A percentile compares a stretch with the other conserved stretches of the same genome.
These are phyloP conservation scores for Castanea crenata DNA, from an alignment of 306 rosid genomes.

Conservation along the genomic window DNA sequence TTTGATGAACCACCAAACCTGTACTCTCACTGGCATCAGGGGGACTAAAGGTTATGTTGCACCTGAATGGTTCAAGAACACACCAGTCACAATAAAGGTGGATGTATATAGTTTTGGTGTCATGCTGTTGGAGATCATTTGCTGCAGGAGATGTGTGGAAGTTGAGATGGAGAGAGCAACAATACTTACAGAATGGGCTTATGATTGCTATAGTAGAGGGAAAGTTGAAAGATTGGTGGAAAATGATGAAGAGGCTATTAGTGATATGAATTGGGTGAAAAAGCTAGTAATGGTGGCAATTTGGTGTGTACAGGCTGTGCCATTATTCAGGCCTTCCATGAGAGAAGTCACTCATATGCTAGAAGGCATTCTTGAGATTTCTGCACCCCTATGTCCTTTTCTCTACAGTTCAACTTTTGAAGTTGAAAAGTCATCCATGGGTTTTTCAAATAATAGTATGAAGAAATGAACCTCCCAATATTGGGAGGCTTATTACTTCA, in stretches of 20 bases:
- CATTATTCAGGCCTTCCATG: background rate
- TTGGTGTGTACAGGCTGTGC: background rate
- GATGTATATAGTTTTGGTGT: background rate
- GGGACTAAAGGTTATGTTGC: conserved; percentile 3
- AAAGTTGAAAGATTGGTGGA: background rate
- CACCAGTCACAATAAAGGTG: background rate
- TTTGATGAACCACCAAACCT: background rate
- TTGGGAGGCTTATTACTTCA: no score
- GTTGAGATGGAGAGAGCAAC: background rate
- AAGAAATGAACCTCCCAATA: no score
- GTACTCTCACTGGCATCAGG: background rate
- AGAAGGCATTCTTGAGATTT: background rate
- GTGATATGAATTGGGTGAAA: background rate
- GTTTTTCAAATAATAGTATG: background rate
- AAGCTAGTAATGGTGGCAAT: background rate
- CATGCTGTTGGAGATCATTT: background rate
- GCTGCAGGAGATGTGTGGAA: background rate
- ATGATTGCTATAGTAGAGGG: background rate
- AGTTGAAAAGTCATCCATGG: background rate
- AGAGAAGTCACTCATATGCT: background rate
- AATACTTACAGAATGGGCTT: background rate
- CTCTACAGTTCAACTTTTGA: background rate
- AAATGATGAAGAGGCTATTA: background rate
- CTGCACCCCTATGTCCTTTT: background rate
- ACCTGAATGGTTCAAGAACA: conserved; percentile 4